Conservation (phyloP, 306 rosid species). For the Pterocarpus santalinus region DNA sequence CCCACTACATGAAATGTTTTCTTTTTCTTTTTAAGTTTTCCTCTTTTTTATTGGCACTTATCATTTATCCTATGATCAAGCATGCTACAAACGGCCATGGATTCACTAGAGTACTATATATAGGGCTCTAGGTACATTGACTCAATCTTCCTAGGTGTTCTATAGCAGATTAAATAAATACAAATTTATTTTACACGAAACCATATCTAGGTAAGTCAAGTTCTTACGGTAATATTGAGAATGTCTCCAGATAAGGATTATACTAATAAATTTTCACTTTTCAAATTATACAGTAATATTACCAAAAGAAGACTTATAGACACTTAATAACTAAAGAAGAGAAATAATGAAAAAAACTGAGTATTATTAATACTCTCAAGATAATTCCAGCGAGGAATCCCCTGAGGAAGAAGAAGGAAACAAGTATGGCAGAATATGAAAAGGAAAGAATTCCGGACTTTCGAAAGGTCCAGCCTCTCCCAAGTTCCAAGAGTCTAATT, state of each 20-base stretch:
- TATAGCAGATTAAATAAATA: background rate
- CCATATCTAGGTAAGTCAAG: background rate
- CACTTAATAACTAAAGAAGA: no score
- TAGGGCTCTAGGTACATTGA: conserved; percentile 10
- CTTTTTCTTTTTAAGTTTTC: background rate
- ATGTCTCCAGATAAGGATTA: background rate
- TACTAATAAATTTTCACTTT: background rate
- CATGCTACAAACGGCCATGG: background rate
- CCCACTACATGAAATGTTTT: conserved; percentile 15
- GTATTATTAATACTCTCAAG: no score
- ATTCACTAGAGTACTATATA: background rate
- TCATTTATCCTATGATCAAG: conserved; percentile 8
- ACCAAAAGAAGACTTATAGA: background rate
- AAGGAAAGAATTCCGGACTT: no score
- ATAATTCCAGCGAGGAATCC: no score
- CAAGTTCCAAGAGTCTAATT: no score
- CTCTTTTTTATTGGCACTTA: background rate
- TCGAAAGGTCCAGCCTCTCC: background rate
- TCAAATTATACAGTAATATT: background rate
- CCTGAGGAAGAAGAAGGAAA: no score
- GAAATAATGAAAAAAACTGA: no score
- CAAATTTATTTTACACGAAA: background rate
- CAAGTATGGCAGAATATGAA: no score
- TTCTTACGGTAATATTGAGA: background rate
- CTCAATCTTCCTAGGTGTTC: background rate